Evolutionary conservation across 345 rosid genomes (phyloP), one percentile per base, ranked within the genome.

Genomic region (Arabidopsis thaliana): DNA sequence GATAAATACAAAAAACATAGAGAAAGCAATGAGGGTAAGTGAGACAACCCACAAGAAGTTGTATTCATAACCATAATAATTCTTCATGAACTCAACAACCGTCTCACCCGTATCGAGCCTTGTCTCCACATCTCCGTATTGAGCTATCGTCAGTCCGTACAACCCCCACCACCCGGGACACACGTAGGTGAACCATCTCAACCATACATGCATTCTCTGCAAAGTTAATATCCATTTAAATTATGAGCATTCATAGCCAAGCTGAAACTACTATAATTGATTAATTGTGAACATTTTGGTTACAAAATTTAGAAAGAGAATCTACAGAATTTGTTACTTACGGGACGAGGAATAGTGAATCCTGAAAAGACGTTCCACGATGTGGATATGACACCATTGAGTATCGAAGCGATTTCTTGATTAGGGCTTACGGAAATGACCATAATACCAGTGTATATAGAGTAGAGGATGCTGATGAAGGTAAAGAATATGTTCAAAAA

Each of bases 351-450:
- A 57, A 84, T 81, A 46, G 83, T 34, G 44, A 86, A 80, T 68
- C 86, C 90, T 4, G 86, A 80, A 70, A 84, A 86, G 67, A 84
- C 79, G 53, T 58, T 83, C 83, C 85, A 86, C 28, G 71, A 6
- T 12, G 83, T 51, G 67, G 74, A 83, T 33, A 83, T 22, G 48
- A 74, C 16, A 49, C 82, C 78, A 8, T 81, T 66, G 41, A 83
- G 44, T 28, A 80, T 38, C 0, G 82, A 49, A 2, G 82, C 84
- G 0, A 74, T 57, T 73, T 76, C 84, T 67, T 81, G 85, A 62
- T 59, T 83, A 25, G 88, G 86, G 40, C 83, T 82, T 22, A 78
- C 51, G 2, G 85, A 36, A 24, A 83, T 68, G 9, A 80, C 51
- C 87, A 84, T 79, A 71, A 86, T 78, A 48, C 90, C 86, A 5